Evolutionary conservation across 345 rosid genomes (phyloP).

Genomic region (Melaleuca alternifolia): DNA sequence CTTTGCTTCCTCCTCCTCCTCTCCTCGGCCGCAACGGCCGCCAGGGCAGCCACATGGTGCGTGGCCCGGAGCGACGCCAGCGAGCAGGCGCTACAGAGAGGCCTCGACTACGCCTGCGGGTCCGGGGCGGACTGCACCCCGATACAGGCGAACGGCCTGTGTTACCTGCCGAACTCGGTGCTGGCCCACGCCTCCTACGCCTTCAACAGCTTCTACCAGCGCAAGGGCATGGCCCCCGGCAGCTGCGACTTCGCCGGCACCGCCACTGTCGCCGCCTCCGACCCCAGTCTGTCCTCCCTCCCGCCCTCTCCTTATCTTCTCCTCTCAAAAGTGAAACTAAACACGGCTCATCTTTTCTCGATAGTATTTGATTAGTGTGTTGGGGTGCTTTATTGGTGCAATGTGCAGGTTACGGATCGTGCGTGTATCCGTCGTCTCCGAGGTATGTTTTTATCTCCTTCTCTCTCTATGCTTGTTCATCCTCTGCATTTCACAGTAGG

Average conservation of each 20-base stretch:
- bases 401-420: constrained; percentile 34
- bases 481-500: not conserved
- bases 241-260: constrained; percentile 38
- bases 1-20: not conserved
- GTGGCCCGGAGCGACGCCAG: constrained; percentile 32
- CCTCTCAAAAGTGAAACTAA: not conserved
- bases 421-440: constrained; percentile 32
- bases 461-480: not conserved
- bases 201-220: constrained; percentile 34
- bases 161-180: constrained; percentile 30
- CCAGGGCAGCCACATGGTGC: constrained; percentile 16
- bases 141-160: constrained; percentile 17
- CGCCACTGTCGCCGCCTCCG: constrained; percentile 26
- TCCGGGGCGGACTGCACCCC: constrained; percentile 32
- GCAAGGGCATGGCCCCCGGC: constrained; percentile 32
- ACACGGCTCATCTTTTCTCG: not conserved
- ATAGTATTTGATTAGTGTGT: not conserved
- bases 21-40: not conserved
- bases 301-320: not conserved
- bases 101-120: constrained; percentile 28
- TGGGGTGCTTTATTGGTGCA: not conserved
- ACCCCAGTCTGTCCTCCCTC: constrained; percentile 16
- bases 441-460: constrained; percentile 6
- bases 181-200: constrained; percentile 37
- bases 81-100: constrained; percentile 21